These are phyloP conservation scores for Fusarium beomiforme DNA, from an alignment of 2,329 filamentous ascomycete genomes.

Conservation along the genomic window DNA sequence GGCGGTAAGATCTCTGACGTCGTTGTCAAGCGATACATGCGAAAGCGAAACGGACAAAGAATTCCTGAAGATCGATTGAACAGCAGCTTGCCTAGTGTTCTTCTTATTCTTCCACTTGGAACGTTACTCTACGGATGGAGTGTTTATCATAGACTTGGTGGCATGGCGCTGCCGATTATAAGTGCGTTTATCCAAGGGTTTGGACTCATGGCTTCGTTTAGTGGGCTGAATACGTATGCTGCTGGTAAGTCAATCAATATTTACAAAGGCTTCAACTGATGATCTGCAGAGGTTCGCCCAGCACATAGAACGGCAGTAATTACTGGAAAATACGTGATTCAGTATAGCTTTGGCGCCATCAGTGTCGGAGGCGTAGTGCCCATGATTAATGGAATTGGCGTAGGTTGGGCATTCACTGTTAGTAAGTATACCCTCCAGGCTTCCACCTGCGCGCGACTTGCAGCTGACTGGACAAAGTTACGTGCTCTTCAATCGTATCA, in stretches of 20 bases:
- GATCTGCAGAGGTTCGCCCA: constrained; percentile 28
- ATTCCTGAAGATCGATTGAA: constrained; percentile 48
- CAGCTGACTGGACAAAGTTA: constrained; percentile 15
- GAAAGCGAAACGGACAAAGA: constrained; percentile 47
- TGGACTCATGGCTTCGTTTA: constrained; percentile 52
- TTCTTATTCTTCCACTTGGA: constrained; percentile 46
- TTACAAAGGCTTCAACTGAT: neutral
- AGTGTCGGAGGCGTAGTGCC: constrained; percentile 40
- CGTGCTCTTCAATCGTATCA: constrained; percentile 6
- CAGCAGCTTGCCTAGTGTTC: constrained; percentile 44
- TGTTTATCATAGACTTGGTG: constrained; percentile 46
- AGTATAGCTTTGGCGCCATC: constrained; percentile 41
- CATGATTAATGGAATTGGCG: constrained; percentile 37
- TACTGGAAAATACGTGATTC: constrained; percentile 41
- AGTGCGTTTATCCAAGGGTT: constrained; percentile 47
- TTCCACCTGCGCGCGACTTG: fast-evolving
- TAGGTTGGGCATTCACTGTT: constrained; percentile 41
- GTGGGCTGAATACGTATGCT: constrained; percentile 52
- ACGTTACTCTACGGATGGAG: constrained; percentile 51
- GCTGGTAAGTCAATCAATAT: constrained; percentile 41
- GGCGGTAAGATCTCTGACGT: constrained; percentile 63
- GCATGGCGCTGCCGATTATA: constrained; percentile 49
- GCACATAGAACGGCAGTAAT: constrained; percentile 40
- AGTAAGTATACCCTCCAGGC: constrained; percentile 27
- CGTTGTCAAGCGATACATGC: constrained; percentile 52